Percentiles rank a stretch among this genome's conserved stretches.
phyloP scores from a whole-genome alignment of 2,329 filamentous ascomycete genomes.

The Ophiocordyceps camponoti-leonardi region DNA sequence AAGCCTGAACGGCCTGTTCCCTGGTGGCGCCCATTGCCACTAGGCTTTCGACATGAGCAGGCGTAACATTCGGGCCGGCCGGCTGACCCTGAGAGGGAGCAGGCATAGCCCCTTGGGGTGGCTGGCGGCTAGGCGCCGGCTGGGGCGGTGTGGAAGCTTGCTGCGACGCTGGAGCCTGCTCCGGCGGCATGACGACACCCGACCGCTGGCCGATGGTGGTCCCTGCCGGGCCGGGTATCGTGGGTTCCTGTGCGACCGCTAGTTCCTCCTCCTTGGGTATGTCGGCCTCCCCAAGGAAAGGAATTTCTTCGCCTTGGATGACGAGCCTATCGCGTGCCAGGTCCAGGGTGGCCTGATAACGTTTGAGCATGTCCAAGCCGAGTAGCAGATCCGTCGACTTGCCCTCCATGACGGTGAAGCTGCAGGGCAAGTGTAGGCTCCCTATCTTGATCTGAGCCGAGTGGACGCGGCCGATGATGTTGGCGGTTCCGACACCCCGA shows the following conservation, averaged over 20 bases:
- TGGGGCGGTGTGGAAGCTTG: constrained; percentile 6
- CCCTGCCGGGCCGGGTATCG: constrained; percentile 70
- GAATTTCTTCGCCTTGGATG: constrained; percentile 75
- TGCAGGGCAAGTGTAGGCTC: constrained; percentile 70
- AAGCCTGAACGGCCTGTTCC: constrained; percentile 59
- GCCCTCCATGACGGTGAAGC: constrained; percentile 98
- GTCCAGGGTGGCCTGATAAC: constrained; percentile 87
- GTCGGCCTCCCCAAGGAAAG: constrained; percentile 82
- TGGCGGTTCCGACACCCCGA: constrained; percentile 83
- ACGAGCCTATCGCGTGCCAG: constrained; percentile 68
- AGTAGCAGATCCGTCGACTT: constrained; percentile 89
- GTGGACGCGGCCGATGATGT: constrained; percentile 88
- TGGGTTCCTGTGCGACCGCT: constrained; percentile 60
- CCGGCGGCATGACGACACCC: constrained; percentile 45
- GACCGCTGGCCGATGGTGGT: constrained; percentile 73
- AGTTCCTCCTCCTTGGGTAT: constrained; percentile 80
- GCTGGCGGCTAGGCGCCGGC: constrained; percentile 9
- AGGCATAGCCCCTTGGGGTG: constrained; percentile 8
- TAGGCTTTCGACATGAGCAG: constrained; percentile 58
- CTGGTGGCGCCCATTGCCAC: constrained; percentile 61
- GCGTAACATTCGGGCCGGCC: constrained; percentile 23
- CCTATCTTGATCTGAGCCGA: constrained; percentile 92
- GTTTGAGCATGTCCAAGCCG: constrained; percentile 90
- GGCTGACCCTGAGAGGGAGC: constrained; percentile 8
- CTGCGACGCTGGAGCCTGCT: constrained; percentile 3